Base-by-base conservation (phyloP, 768 basidiomycete genomes). In the Termitomyces sp. region DNA sequence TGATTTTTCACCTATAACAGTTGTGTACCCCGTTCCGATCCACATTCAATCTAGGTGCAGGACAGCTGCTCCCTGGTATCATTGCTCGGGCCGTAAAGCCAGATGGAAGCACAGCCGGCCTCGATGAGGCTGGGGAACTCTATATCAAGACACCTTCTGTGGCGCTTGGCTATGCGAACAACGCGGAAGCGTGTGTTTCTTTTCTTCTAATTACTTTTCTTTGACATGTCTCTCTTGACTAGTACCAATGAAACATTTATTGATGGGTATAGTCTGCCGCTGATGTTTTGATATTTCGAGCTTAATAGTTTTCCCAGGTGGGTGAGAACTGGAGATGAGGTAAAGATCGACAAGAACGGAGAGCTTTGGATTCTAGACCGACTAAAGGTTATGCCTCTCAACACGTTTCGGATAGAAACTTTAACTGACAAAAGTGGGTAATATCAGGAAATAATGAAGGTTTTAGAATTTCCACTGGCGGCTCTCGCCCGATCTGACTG, bases 231-330 rank as follows among this genome's bases (percentile, higher is more conserved):
- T 46, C 43, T 28, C 11, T 37, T 7, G 28, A 54, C 16, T 46
- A 89, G 88, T 37, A 88, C 87, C 5, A 79, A 74, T 55, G 85
- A 88, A 58, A 85, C 84, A 0, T 90, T 89, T 64, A 59, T 82
- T 12, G 76, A 88, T 58, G 87, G 88, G 83, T 86, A 58, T 59
- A 74, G 63, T 34, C 39, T 41, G 1, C 14, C 4, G 53, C 16
- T 32, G 3, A 39, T 43, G 1, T 30, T 25, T 39, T 11, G 32
- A 37, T 35, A 21, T n/a, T 28, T 41, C 56, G 4, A 63, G 34
- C 28, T 43, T 55, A n/a, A 59, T 27, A 17, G 14, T 9, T 27
- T 56, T n/a, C 17, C 7, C 39, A 85, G 86, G 37, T 89, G 85
- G 86, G 73, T 89, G 3, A 76, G 74, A 51, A 89, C 88, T 0